phyloP scores from a whole-genome alignment of 1,284 basidiomycete genomes.

The Ceratobasidium sp. region DNA sequence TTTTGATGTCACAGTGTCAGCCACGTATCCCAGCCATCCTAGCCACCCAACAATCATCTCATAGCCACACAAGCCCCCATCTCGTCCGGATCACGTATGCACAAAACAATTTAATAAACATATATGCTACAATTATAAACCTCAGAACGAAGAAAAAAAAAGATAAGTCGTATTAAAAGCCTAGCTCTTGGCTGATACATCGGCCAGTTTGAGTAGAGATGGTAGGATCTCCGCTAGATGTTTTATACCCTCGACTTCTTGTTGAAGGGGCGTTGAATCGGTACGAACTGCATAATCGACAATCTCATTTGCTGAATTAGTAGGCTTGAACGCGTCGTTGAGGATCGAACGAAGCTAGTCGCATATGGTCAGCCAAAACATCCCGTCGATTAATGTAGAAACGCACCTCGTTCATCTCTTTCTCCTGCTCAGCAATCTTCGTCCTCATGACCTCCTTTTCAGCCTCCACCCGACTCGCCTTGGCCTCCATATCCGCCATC shows the following conservation, averaged over 20 bases:
- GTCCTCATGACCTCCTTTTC: not conserved
- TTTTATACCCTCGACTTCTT: not conserved
- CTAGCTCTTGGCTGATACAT: not conserved
- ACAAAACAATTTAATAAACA: no score
- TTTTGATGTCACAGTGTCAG: slow-evolving; percentile 5
- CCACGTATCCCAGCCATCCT: slow-evolving; percentile 26
- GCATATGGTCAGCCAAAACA: not conserved
- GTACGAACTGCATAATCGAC: not conserved
- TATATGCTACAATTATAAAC: no score
- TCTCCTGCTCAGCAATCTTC: slow-evolving; percentile 10
- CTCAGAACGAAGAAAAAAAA: not conserved
- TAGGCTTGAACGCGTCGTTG: slow-evolving; percentile 4
- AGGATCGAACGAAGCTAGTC: slow-evolving; percentile 34
- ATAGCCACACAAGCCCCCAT: not conserved
- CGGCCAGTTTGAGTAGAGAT: slow-evolving; percentile 13
- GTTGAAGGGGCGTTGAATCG: slow-evolving; percentile 10
- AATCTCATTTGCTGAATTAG: slow-evolving; percentile 10
- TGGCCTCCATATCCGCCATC: not conserved
- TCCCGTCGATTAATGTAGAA: not conserved
- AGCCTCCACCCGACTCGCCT: not conserved
- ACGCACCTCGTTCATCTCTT: slow-evolving; percentile 13
- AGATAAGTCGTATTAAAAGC: not conserved
- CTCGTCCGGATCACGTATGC: no score
- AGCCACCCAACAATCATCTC: not conserved
- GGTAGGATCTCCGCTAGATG: slow-evolving; percentile 21